Evolutionary conservation across 2,329 filamentous ascomycete species (phyloP), one percentile per base, ranked within the genome.

Genomic region (Hymenoscyphus occultus): DNA sequence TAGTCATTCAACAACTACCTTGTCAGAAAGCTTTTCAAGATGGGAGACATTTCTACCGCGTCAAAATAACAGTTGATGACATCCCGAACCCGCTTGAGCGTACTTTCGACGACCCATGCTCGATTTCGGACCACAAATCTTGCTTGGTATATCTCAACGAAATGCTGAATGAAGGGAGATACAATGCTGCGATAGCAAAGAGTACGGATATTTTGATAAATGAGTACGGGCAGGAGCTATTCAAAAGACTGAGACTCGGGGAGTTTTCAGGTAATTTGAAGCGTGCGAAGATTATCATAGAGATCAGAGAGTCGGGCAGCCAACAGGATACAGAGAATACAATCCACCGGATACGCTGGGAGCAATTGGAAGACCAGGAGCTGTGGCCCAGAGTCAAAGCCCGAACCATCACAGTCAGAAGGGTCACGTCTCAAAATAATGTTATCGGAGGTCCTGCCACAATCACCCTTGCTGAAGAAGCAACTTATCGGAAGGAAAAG

Each of bases 81-180:
- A 57, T 7, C 1, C 56, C 56, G 28, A 32, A 35, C 12, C 56
- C 32, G 2, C 32, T 39, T 12, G 32, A 57, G 16, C 22, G 32
- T 57, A 57, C 56, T 10, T 57, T 57, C 16, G 32, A 57, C 56
- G 56, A 57, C 22, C 56, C 56, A 16, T 57, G 28, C 28, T 57
- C 56, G 28, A 57, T 3, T 12, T 32, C 28, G 5, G 56, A 57
- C 56, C 56, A 57, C 28, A 19, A 57, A 16, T 57, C 56, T 32
- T 57, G 56, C 32, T 57, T 57, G 28, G 5, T 39, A 57, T 57
- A 57, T 57, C 56, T 57, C 28, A 57, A 57, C 22, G 56, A 57
- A 13, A 57, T 57, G 56, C 13, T 57, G 32, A 57, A 57, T 13
- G 56, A 57, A 28, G 56, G 56, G 56, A 57, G 32, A 39, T 57